A percentile compares a stretch with the other conserved stretches of the same genome.
phyloP scores from a whole-genome alignment of 768 basidiomycete species.

The Guyanaporus albipodus region DNA sequence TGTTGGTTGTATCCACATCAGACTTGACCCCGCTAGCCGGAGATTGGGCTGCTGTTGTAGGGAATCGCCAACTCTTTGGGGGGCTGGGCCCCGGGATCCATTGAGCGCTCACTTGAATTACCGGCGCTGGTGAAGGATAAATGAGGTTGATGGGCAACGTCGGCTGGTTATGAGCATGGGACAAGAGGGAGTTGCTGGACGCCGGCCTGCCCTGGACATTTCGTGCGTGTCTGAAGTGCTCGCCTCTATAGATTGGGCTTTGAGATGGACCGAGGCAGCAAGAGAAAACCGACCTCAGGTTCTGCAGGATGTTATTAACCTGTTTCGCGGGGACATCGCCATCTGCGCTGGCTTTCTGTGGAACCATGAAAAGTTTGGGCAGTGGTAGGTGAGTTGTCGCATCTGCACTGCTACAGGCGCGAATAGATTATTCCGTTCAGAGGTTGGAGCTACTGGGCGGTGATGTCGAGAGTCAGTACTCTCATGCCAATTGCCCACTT shows the following conservation, averaged over 20 bases:
- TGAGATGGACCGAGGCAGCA: no score
- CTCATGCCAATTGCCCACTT: no score
- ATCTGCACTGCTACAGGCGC: slow-evolving; percentile 5
- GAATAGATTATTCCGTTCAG: not conserved
- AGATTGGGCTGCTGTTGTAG: slow-evolving; percentile 14
- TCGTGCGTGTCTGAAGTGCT: slow-evolving; percentile 63
- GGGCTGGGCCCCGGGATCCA: slow-evolving; percentile 45
- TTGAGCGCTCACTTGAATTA: slow-evolving; percentile 9
- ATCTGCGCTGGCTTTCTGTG: slow-evolving; percentile 6
- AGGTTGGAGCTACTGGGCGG: not conserved
- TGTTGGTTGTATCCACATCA: slow-evolving; percentile 20
- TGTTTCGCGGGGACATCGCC: slow-evolving; percentile 17
- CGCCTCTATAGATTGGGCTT: slow-evolving; percentile 58
- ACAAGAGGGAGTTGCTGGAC: slow-evolving; percentile 17
- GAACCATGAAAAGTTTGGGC: slow-evolving; percentile 6
- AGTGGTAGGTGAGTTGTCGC: not conserved
- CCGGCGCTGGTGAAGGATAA: slow-evolving; percentile 19
- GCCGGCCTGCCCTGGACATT: slow-evolving; percentile 40
- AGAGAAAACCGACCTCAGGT: slow-evolving; percentile 22
- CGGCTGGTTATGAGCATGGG: slow-evolving; percentile 36
- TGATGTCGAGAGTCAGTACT: no score
- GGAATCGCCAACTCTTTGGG: slow-evolving; percentile 56
- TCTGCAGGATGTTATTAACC: slow-evolving; percentile 29
- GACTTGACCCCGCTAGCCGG: slow-evolving; percentile 10
- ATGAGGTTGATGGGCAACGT: slow-evolving; percentile 45